Conservation (phyloP, 192 early-diverging fungal species). For the Coemansia sp. region DNA sequence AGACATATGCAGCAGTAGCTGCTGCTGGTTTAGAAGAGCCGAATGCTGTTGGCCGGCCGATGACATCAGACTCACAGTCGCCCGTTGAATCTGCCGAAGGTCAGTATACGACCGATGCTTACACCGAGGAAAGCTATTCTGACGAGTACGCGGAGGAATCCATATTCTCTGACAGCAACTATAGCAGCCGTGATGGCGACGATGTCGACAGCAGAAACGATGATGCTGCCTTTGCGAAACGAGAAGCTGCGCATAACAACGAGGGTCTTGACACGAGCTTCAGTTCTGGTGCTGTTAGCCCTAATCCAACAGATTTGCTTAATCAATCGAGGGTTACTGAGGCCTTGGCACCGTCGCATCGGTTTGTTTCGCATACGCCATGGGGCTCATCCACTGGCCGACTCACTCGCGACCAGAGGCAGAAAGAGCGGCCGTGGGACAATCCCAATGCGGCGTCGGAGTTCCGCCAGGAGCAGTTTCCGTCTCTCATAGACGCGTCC, state of each 20-base stretch:
- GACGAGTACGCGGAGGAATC: slow-evolving; percentile 49
- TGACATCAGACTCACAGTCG: slow-evolving; percentile 17
- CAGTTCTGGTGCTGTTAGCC: slow-evolving; percentile 35
- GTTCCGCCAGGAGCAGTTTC: slow-evolving; percentile 5
- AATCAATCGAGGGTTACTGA: slow-evolving; percentile 15
- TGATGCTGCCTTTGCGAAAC: neutral
- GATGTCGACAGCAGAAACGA: slow-evolving; percentile 15
- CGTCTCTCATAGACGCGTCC: neutral
- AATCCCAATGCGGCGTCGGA: slow-evolving; percentile 16
- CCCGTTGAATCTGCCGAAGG: slow-evolving; percentile 12
- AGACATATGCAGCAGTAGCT: slow-evolving; percentile 23
- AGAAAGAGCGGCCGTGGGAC: slow-evolving; percentile 43
- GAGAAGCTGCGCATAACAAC: neutral
- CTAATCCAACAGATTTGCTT: slow-evolving; percentile 9
- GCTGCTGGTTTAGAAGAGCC: neutral
- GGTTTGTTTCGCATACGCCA: slow-evolving; percentile 50
- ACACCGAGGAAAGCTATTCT: slow-evolving; percentile 31
- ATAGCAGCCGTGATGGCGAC: slow-evolving; percentile 10
- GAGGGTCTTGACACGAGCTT: slow-evolving; percentile 17
- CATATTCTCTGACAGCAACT: slow-evolving; percentile 45
- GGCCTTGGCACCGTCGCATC: slow-evolving; percentile 38
- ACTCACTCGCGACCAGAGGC: slow-evolving; percentile 45
- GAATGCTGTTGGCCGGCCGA: slow-evolving; percentile 1
- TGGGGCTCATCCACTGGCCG: slow-evolving; percentile 46
- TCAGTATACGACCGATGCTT: slow-evolving; percentile 28